These are phyloP conservation scores for Neopestalotiopsis rosae DNA, from an alignment of 2,329 filamentous ascomycete genomes.

Conservation along the genomic window DNA sequence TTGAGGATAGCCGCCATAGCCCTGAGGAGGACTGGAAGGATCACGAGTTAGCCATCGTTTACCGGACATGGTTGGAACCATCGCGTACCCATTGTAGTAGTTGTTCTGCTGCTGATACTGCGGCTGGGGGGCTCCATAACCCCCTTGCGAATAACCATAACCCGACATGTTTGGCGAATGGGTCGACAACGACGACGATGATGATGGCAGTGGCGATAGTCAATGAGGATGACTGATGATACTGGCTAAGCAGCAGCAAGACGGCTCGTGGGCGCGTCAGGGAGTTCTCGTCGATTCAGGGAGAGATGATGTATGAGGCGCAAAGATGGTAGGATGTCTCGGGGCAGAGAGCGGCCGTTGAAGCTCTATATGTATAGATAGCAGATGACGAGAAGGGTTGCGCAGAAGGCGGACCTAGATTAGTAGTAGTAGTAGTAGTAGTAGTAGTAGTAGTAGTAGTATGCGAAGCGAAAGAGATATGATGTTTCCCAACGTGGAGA, in stretches of 20 bases:
- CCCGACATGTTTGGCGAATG: conserved; percentile 33
- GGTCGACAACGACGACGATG: neutral
- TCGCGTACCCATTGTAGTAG: conserved; percentile 34
- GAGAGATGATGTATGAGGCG: neutral
- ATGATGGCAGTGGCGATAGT: no score
- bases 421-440: neutral
- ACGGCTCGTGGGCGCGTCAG: conserved; percentile 13
- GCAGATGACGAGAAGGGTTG: neutral
- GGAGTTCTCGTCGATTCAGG: neutral
- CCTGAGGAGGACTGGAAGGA: conserved; percentile 44
- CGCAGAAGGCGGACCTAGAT: neutral
- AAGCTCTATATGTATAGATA: conserved; percentile 6
- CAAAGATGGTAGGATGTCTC: neutral
- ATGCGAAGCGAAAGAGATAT: neutral
- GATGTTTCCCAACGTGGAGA: conserved; percentile 11
- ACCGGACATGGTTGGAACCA: neutral
- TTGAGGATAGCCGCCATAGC: conserved; percentile 55
- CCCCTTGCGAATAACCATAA: conserved; percentile 37
- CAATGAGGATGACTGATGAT: neutral
- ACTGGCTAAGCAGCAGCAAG: conserved; percentile 1
- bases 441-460: neutral
- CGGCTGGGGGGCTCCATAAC: conserved; percentile 37
- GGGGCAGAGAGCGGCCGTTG: neutral
- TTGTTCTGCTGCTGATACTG: conserved; percentile 36
- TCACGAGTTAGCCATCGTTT: conserved; percentile 8